Conservation (phyloP, 2,329 filamentous ascomycete genomes). For the Ascochyta viciae-villosae region DNA sequence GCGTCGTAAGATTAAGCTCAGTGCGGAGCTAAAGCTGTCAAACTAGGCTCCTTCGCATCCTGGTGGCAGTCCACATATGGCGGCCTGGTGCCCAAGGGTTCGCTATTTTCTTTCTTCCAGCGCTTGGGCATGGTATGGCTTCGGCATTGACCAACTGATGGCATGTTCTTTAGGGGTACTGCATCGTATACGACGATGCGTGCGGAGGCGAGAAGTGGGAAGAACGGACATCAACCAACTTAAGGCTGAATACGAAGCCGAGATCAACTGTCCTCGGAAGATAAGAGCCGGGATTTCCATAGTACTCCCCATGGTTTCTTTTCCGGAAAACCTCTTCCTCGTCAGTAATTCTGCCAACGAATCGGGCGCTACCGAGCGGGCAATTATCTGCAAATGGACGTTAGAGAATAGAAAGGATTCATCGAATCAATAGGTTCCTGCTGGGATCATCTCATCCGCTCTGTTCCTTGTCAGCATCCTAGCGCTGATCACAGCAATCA, state of each 20-base stretch:
- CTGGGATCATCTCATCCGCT: not conserved
- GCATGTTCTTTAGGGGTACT: not conserved
- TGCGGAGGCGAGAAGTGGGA: not conserved
- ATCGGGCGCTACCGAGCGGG: constrained; percentile 7
- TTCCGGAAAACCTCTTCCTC: not conserved
- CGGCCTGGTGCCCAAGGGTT: constrained; percentile 50
- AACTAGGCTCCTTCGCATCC: constrained; percentile 48
- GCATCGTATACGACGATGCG: not conserved
- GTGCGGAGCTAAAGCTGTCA: not conserved
- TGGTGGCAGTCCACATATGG: constrained; percentile 50
- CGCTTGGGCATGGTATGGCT: constrained; percentile 51
- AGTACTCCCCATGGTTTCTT: constrained; percentile 1
- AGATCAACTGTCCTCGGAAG: not conserved
- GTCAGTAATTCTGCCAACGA: not conserved
- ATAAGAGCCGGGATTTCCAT: not conserved
- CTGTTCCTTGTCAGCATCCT: constrained; percentile 12
- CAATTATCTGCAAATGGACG: not conserved
- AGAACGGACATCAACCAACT: not conserved
- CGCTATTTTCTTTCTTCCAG: constrained; percentile 55
- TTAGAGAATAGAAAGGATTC: constrained; percentile 1
- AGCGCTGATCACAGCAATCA: constrained; percentile 9
- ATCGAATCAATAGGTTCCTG: constrained; percentile 14
- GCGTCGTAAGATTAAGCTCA: not conserved
- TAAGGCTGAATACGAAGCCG: not conserved
- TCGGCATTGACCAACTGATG: constrained; percentile 19